Base-by-base conservation (phyloP, 768 basidiomycete genomes). In the Boletus patriciae region DNA sequence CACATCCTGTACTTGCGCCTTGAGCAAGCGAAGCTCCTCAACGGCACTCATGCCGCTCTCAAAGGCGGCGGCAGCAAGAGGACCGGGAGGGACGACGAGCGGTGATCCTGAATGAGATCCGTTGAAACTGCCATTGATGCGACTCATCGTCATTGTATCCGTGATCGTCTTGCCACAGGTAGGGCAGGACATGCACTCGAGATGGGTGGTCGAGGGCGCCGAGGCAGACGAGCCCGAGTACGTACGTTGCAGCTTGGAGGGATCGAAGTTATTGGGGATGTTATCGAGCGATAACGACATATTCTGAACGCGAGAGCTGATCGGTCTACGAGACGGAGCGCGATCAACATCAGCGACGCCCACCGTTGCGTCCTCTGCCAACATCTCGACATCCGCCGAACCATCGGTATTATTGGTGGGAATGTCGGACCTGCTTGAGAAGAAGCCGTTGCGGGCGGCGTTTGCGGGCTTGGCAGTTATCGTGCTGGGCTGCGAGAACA, bases 1-100 rank as follows among this genome's bases (percentile, higher is more conserved):
- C 45, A 90, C 87, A 63, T 91, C 78, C 74, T 91, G 87, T 0
- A 93, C 90, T 74, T 93, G 92, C 21, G 89, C 88, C 70, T 90
- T 90, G 56, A 94, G 80, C 36, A 92, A 71, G 62, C 81, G 82
- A 34, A 93, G 79, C 73, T 94, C 90, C 69, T 90, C 85, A 13
- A 86, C 82, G n/a, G 84, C 84, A 55, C 81, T 83, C 78, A 86
- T 79, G 47, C 83, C 83, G 59, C 79, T 79, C 69, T 84, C 82
- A 52, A 78, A 78, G 5, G 82, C 82, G 2, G 83, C 83, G 16
- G 77, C 74, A 38, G 79, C 80, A 43, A 84, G 76, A 23, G 82
- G 80, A 67, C 85, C 84, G 37, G 80, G 79, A 19, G 81, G 77
- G 7, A 83, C 75, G 41, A 84, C 78, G 47, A 83, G 74, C 4